These are phyloP conservation scores for Apiospora koreana DNA, from an alignment of 2,329 filamentous ascomycete species.

Conservation along the genomic window DNA sequence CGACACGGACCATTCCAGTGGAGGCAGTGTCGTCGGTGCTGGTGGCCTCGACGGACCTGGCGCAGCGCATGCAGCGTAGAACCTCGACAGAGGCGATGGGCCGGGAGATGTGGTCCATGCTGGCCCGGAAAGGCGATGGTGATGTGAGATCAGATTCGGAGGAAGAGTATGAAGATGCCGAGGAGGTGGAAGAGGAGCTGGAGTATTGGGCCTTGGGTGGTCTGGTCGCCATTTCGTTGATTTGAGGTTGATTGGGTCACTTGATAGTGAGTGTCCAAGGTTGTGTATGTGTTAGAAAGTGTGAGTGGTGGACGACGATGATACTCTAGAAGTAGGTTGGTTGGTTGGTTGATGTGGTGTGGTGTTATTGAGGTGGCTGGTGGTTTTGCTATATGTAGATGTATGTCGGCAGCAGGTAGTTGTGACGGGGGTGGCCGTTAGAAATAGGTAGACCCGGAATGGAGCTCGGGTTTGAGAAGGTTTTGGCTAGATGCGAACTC, in stretches of 20 bases:
- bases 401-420: background rate
- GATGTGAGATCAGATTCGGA: constrained; percentile 46
- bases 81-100: constrained; percentile 56
- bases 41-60: constrained; percentile 60
- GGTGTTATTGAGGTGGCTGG: background rate
- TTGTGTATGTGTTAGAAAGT: background rate
- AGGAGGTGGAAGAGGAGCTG: constrained; percentile 34
- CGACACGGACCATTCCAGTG: constrained; percentile 65
- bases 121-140: constrained; percentile 37
- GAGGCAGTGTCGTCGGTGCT: constrained; percentile 59
- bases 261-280: background rate
- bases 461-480: background rate
- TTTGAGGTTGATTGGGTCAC: background rate
- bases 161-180: constrained; percentile 32
- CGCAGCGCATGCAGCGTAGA: constrained; percentile 64
- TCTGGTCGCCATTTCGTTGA: constrained; percentile 21
- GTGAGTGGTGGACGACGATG: background rate
- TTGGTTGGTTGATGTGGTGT: no score
- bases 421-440: background rate
- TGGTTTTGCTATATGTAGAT: background rate
- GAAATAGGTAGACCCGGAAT: constrained; percentile 1
- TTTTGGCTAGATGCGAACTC: constrained; percentile 6
- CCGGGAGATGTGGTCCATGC: constrained; percentile 49
- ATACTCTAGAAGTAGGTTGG: background rate
- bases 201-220: constrained; percentile 38